Conservation (phyloP, 768 basidiomycete species). For the Rhodotorula diobovata region DNA sequence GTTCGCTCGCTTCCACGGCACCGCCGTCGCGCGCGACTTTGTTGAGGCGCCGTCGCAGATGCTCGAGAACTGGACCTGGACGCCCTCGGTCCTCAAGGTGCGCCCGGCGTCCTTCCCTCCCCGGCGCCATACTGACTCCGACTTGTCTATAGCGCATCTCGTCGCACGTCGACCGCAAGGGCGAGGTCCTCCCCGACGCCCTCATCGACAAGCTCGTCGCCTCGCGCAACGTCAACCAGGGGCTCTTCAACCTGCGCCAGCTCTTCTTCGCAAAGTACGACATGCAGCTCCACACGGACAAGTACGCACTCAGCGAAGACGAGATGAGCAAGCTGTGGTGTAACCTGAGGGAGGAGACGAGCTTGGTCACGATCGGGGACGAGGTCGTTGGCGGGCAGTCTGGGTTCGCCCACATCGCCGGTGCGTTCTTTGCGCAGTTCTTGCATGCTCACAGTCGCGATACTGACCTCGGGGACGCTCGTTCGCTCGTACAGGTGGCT, state of each 20-base stretch:
- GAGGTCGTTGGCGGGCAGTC: conserved; percentile 66
- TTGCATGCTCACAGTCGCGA: neutral
- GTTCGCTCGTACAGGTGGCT: conserved; percentile 50
- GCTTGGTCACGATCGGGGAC: conserved; percentile 50
- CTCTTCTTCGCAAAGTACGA: conserved; percentile 59
- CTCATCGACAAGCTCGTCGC: conserved; percentile 74
- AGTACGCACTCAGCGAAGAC: conserved; percentile 52
- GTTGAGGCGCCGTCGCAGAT: conserved; percentile 89
- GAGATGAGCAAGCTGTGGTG: conserved; percentile 81
- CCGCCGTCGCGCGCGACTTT: conserved; percentile 37
- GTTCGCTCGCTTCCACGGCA: conserved; percentile 72
- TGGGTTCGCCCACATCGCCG: conserved; percentile 66
- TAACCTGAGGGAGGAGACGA: conserved; percentile 56
- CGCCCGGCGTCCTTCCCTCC: no score
- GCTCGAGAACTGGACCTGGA: conserved; percentile 45
- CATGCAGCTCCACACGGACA: conserved; percentile 26
- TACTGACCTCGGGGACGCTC: neutral
- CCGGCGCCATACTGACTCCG: no score
- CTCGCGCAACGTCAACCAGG: conserved; percentile 56
- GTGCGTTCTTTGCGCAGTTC: neutral
- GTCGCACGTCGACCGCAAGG: conserved; percentile 63
- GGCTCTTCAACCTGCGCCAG: conserved; percentile 74
- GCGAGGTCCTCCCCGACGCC: conserved; percentile 64
- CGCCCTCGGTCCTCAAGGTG: conserved; percentile 62
- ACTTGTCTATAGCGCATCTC: no score